Evolutionary conservation across 345 rosid genomes (phyloP), one percentile per base, ranked within the genome.

Genomic region (Leavenworthia alabamica): DNA sequence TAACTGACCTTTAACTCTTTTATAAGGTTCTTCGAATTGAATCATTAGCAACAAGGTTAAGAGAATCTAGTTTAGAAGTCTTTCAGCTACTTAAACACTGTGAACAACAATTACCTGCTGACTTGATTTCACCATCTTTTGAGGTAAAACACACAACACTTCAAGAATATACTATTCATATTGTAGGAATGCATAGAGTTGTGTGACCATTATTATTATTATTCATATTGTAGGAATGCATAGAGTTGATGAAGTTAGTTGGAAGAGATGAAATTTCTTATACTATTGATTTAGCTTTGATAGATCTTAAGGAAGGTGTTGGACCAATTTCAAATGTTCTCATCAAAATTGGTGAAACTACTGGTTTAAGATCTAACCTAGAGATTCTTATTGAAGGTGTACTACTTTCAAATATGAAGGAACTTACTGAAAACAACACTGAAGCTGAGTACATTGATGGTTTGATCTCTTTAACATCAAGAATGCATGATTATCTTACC

Each of bases 321-420:
- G 87, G 74, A 56, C 83, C 83, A 22, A 79, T 76, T 73, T 66
- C 86, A 40, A 86, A 90, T 53, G 71, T 78, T 72, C 73, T 86
- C 39, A 59, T 81, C 35, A 88, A 82, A 81, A 79, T 88, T 75
- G 83, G 84, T 0, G 87, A 82, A 70, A 61, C 71, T 74, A 47
- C 84, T 67, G 77, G 87, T 78, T 80, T 94, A 73, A 87, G 73
- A 73, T 87, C 96, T 31, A 90, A 94, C 83, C 84, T 79, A 57
- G 96, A 94, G 52, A 77, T 84, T 78, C 82, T 94, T 19, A 86
- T 88, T 39, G 97, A 94, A 75, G 82, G 89, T 53, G 95, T 88
- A 31, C 79, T 89, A 72, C 90, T 94, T 51, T 81, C 83, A 74
- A 83, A 81, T 67, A 61, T 85, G 77, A 88, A 94, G 75, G 99